phyloP scores from a whole-genome alignment of 345 rosid species.

The Luvunga scandens region DNA sequence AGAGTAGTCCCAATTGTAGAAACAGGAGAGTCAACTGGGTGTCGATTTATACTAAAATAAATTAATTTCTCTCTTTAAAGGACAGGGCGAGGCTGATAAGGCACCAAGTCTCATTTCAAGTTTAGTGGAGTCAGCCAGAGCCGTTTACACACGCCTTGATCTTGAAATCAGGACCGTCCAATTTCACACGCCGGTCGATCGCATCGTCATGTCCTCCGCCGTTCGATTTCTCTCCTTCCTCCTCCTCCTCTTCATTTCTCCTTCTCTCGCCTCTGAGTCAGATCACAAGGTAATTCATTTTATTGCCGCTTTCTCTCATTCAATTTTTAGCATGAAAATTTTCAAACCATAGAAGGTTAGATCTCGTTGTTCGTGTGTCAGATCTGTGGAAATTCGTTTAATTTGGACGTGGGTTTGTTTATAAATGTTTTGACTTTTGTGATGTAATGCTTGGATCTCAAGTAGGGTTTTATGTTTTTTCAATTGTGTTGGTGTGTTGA shows the following conservation, averaged over 20 bases:
- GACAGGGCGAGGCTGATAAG: too few species aligned
- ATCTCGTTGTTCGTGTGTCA: constrained; percentile 23
- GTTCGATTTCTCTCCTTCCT: constrained; percentile 34
- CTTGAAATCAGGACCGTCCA: constrained; percentile 18
- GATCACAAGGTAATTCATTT: constrained; percentile 79
- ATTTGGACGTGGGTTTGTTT: neutral
- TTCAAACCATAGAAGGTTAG: constrained; percentile 18
- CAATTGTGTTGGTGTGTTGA: neutral
- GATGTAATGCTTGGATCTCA: neutral
- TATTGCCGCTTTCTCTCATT: neutral
- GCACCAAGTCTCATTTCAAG: too few species aligned
- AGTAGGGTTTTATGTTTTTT: neutral
- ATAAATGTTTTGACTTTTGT: neutral
- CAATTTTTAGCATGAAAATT: neutral
- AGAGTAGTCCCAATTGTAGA: too few species aligned
- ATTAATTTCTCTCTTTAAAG: too few species aligned
- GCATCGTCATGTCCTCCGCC: constrained; percentile 50
- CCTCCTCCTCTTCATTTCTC: constrained; percentile 34
- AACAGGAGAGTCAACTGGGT: too few species aligned
- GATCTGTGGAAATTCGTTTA: constrained; percentile 30
- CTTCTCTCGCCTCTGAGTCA: constrained; percentile 67
- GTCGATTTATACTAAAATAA: too few species aligned
- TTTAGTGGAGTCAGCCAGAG: too few species aligned
- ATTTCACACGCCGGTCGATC: neutral
- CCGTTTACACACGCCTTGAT: neutral